These are phyloP conservation scores for Saccharomycopsis sp. DNA, from an alignment of 805 yeast species.

Conservation along the genomic window DNA sequence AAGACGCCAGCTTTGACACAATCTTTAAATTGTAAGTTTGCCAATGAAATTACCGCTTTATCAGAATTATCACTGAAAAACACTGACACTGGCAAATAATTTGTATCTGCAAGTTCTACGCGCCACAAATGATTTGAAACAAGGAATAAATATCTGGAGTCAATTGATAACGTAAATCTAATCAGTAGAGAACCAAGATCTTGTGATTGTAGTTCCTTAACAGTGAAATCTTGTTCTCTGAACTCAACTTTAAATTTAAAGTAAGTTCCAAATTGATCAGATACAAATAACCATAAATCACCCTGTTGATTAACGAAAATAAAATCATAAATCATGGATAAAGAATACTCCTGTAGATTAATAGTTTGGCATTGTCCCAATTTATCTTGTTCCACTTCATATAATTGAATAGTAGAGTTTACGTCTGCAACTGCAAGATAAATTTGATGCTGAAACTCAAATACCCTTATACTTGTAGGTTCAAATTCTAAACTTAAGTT, in stretches of 20 bases:
- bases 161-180: not conserved
- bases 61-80: slow-evolving; percentile 6
- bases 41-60: not conserved
- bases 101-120: not conserved
- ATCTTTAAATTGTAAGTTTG: not conserved
- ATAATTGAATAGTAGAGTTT: not conserved
- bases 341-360: not conserved
- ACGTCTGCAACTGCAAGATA: not conserved
- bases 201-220: not conserved
- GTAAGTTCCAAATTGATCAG: slow-evolving; percentile 3
- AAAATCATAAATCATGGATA: not conserved
- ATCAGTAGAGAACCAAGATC: slow-evolving; percentile 10
- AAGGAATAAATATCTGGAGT: slow-evolving; percentile 4
- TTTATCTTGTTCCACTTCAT: not conserved
- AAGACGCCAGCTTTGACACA: slow-evolving; percentile 1
- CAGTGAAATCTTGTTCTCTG: not conserved
- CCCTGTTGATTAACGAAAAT: not conserved
- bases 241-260: not conserved
- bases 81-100: slow-evolving; percentile 4
- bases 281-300: slow-evolving; percentile 4
- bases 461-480: not conserved
- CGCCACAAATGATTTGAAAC: slow-evolving; percentile 11
- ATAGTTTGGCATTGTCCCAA: not conserved
- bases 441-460: not conserved
- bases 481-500: not conserved